Evolutionary conservation across 495 filamentous ascomycete species (phyloP).

Genomic region (Paragyromitra xinjiangensis): DNA sequence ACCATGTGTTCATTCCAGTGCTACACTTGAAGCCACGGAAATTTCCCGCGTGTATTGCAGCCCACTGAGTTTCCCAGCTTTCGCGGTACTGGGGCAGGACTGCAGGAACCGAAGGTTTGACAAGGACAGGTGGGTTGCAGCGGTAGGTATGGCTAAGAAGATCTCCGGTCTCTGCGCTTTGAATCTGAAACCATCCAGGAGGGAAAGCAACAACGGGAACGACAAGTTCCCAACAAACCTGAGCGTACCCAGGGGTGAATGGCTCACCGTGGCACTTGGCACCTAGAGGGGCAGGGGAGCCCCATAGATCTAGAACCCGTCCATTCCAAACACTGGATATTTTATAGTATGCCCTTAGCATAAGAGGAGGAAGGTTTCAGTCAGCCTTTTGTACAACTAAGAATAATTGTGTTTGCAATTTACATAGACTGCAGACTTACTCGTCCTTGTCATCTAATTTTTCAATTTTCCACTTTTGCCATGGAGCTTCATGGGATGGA

Average conservation of each 20-base stretch:
- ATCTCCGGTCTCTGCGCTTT: slow-evolving; percentile 5
- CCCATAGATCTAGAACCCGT: background rate
- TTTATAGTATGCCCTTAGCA: background rate
- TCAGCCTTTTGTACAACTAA: too few species aligned
- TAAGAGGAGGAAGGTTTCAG: background rate
- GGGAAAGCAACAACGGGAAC: slow-evolving; percentile 10
- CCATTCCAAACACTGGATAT: background rate
- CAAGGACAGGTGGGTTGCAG: background rate
- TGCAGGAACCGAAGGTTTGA: background rate
- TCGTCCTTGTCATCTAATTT: background rate
- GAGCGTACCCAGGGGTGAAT: background rate
- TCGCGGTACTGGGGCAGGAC: background rate
- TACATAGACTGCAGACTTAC: background rate
- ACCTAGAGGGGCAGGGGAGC: background rate
- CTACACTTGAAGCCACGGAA: background rate
- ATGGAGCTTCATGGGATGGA: background rate
- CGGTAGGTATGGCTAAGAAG: slow-evolving; percentile 1
- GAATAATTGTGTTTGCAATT: background rate
- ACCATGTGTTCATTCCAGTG: background rate
- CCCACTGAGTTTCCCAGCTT: background rate
- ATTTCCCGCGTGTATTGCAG: background rate
- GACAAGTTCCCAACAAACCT: slow-evolving; percentile 14
- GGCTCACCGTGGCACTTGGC: background rate
- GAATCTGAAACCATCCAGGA: slow-evolving; percentile 16
- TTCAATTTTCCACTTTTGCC: slow-evolving; percentile 10